These are phyloP conservation scores for Phylloporus arenicola DNA, from an alignment of 768 basidiomycete species.

Conservation along the genomic window DNA sequence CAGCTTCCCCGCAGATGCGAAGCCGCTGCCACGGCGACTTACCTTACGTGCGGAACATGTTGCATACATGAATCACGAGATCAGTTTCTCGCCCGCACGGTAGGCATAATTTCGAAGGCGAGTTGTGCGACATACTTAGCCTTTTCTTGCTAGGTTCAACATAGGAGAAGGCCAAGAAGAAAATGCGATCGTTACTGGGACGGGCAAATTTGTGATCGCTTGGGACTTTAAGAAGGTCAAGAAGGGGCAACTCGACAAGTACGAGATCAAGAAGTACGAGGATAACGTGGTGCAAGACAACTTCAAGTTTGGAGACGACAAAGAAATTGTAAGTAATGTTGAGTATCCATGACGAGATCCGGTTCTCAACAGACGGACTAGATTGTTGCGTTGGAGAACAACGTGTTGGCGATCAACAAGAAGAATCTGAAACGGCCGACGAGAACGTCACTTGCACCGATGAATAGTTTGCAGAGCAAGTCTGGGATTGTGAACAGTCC, in stretches of 20 bases:
- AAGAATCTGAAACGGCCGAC: slow-evolving; percentile 82
- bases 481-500: slow-evolving; percentile 69
- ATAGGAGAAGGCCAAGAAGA: slow-evolving; percentile 83
- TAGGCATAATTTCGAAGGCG: slow-evolving; percentile 28
- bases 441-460: slow-evolving; percentile 59
- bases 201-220: slow-evolving; percentile 85
- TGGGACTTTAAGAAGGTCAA: slow-evolving; percentile 98
- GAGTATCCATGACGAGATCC: not conserved
- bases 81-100: slow-evolving; percentile 93
- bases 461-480: slow-evolving; percentile 37
- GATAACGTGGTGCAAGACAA: slow-evolving; percentile 94
- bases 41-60: slow-evolving; percentile 89
- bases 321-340: slow-evolving; percentile 73
- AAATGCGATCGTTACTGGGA: slow-evolving; percentile 93
- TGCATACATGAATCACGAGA: slow-evolving; percentile 84
- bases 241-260: slow-evolving; percentile 84
- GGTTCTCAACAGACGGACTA: slow-evolving; percentile 29
- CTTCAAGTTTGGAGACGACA: slow-evolving; percentile 97
- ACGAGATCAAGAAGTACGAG: slow-evolving; percentile 95
- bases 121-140: not conserved
- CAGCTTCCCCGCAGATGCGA: slow-evolving; percentile 90
- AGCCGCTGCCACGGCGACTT: slow-evolving; percentile 84
- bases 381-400: slow-evolving; percentile 93
- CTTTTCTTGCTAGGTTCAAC: slow-evolving; percentile 66
- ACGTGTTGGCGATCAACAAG: slow-evolving; percentile 93